Base-by-base conservation (phyloP, 169 alveolate species). In the Plasmodium yoelii region DNA sequence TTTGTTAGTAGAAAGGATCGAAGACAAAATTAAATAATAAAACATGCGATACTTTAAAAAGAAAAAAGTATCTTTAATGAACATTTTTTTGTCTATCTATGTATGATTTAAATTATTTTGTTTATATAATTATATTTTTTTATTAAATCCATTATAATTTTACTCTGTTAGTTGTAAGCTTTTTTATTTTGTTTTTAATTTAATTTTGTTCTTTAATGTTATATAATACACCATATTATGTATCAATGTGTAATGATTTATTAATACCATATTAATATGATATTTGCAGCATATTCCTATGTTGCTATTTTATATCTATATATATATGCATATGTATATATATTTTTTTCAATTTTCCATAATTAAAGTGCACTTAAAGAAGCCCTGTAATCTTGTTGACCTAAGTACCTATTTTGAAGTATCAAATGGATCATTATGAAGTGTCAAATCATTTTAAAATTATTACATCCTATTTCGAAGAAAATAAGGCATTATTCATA, bases 391-490 rank as follows among this genome's bases (percentile, higher is more conserved):
- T 57, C 6, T 22, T 5, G 8, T 24, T 13, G 12, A 5, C 12
- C 26, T 13, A 12, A 59, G 24, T 22, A 59, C 69, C 39, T 10
- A 59, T 59, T 28, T 12, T 18, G 34, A n/a, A 44, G 34, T n/a
- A 44, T 46, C 80, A 51, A 67, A 80, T 80, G 90, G 90, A 80
- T 65, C 65, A 65, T 15, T 46, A 80, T 80, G 90, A 55, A 60
- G 26, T 61, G 51, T 39, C 74, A 13, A 47, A 49, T 15, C 19
- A 49, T 44, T 70, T 65, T n/a, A 80, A 53, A 63, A 44, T 51
- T 28, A 18, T 53, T 65, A 49, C 39, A n/a, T 47, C 82, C 53
- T 15, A 57, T 65, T 26, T 80, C 56, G 90, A 65, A 26, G 80
- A 63, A 65, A 68, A 51, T 46, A 65, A 64, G 39, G 44, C 44